Evolutionary conservation across 371 early-diverging fungal species (phyloP), one percentile per base, ranked within the genome.

Genomic region (Syncephalastrum monosporum): DNA sequence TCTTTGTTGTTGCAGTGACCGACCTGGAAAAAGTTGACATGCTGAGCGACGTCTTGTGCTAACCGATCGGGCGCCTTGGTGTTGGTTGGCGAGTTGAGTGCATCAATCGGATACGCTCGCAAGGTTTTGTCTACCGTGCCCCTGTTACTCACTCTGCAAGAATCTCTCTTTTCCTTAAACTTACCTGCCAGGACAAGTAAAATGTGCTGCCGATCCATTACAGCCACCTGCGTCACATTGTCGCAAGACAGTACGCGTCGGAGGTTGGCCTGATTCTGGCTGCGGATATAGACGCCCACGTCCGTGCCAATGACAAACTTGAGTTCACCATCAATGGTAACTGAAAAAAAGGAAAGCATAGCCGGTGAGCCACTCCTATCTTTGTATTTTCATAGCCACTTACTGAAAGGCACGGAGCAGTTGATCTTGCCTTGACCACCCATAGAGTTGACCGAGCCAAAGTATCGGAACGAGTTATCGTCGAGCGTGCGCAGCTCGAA

Each of bases 231-330:
- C 5, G 68, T 62, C 12, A 79, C 80, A 59, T 72, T 72, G 12
- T 72, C 74, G 21, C 69, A 74, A 19, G 65, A 54, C 42, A 79
- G 54, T 3, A 74, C 71, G 27, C 69, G 65, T 55, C 71, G 72
- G 4, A 69, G 59, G 25, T 46, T 56, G 46, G 16, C 65, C 51
- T 53, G 63, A 16, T 21, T 64, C 16, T 69, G 68, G n/a, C 70
- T 64, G 38, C 72, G 74, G 42, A 76, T 80, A 63, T 82, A 93
- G 5, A 96, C 81, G 23, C 95, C 96, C 4, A 74, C 68, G 52
- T 95, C 95, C 1, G 95, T 92, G 48, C 94, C 96, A 42, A 95
- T 83, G 3, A 86, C 88, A 43, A 91, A 76, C 50, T 84, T 77
- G 14, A 71, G 79, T 55, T 87, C 77, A 21, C 56, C 49, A 23